Base-by-base conservation (phyloP, 2,329 filamentous ascomycete genomes). In the Alternaria gaisen region DNA sequence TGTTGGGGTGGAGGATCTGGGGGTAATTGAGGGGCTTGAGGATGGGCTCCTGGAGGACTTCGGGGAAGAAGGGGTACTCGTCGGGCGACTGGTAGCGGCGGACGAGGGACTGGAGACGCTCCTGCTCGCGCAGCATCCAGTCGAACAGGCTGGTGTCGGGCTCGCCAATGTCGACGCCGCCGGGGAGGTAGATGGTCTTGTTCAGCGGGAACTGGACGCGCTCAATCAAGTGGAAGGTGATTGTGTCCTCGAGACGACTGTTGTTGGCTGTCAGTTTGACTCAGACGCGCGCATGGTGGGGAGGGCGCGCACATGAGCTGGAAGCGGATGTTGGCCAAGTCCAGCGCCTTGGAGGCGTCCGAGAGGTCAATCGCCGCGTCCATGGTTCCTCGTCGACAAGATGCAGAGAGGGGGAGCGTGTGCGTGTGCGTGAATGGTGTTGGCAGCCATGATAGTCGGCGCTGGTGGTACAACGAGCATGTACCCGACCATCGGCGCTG, bases 141-240 rank as follows among this genome's bases (percentile, higher is more conserved):
- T 98, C 95, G 78, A 97, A 88, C 77, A 99, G 92, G 78, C 90
- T 93, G 57, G 95, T 86, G 53, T 87, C 77, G 77, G 84, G 87
- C 75, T 88, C 82, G 18, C 93, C 93, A 65, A 98, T 90, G 32
- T 87, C 83, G 46, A 98, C 85, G n/a, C 91, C 92, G 61, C 91
- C 91, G 8, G 93, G 87, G 12, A 83, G 80, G 82, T 99, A 99
- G 80, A 98, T 94, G 72, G 89, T 92, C 76, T 87, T 84, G 82
- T 97, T 98, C 67, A 96, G 86, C 4, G 94, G 93, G 80, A 98
- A 99, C 79, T 99, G 95, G n/a, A 94, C 94, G 41, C 95, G 90
- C 82, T 99, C 95, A 75, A 98, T 98, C 40, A 99, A 85, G 80
- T 97, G 91, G 81, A 97, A 97, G 68, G 92, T 97, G 76, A 99